Evolutionary conservation across 2,329 filamentous ascomycete species (phyloP), one percentile per base, ranked within the genome.

Genomic region (Botryosphaeria agaves): DNA sequence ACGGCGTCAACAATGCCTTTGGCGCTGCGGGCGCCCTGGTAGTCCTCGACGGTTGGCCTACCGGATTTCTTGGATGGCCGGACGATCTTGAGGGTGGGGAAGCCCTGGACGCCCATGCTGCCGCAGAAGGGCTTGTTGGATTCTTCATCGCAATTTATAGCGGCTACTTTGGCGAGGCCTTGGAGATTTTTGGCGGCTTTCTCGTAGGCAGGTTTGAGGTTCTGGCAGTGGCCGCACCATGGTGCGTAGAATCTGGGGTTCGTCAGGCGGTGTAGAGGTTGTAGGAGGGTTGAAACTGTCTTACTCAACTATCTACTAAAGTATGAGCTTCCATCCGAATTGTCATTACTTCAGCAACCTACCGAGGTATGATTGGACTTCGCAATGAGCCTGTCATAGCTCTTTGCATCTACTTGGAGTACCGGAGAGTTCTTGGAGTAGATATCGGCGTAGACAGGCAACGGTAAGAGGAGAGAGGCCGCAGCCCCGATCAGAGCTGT

Each of bases 171-270:
- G 44, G 84, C 89, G 9, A 95, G 67, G 9, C 89, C 89, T n/a
- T 78, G 71, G 34, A 98, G 76, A 44, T 75, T 83, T 46, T 77
- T 79, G 43, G 89, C 89, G 2, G 76, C 85, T 56, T 93, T 93
- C 55, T 95, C 87, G 57, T 89, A 98, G 26, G 82, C 81, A 3
- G 85, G 87, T 59, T 94, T 85, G 46, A 98, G 76, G 57, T 79
- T 94, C 58, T 93, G 70, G 62, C 89, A 98, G 59, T 95, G 89
- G 25, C 87, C 89, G 47, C 89, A 95, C 87, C 87, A 95, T 15
- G 87, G 87, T 6, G 87, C 87, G 48, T 93, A 95, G 66, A 95
- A 95, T 57, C 85, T 82, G 50, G n/a, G 24, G 26, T 73, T 7
- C 23, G 31, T 21, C 14, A 26, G 11, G 28, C 30, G 21, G 18